Conservation (phyloP, 345 rosid species). For the Iberis pinnata region DNA sequence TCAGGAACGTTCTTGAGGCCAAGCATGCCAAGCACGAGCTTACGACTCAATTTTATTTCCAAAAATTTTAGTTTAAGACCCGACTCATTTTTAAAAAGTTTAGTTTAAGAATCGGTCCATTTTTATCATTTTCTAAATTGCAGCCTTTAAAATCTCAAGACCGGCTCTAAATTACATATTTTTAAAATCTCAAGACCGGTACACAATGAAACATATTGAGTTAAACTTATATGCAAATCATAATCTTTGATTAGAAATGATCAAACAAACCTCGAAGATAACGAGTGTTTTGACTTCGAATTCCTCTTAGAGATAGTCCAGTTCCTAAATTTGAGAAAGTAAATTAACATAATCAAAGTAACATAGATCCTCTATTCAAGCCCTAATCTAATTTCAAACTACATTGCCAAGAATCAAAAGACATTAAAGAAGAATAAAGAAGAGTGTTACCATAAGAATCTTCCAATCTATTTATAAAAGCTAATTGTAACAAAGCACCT, state of each 20-base stretch:
- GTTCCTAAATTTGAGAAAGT: slow-evolving; percentile 32
- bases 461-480: slow-evolving; percentile 64
- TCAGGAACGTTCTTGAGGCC: too few relatives aligned
- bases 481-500: slow-evolving; percentile 87
- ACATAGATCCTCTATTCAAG: neutral
- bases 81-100: too few relatives aligned
- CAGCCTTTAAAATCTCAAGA: too few relatives aligned
- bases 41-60: too few relatives aligned
- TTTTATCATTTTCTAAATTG: too few relatives aligned
- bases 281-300: slow-evolving; percentile 35
- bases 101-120: too few relatives aligned
- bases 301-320: slow-evolving; percentile 37
- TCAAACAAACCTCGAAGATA: slow-evolving; percentile 52
- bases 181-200: too few relatives aligned
- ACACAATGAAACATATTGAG: too few relatives aligned
- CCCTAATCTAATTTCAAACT: too few relatives aligned
- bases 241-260: neutral
- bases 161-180: too few relatives aligned
- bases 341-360: slow-evolving; percentile 12
- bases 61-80: too few relatives aligned
- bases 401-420: slow-evolving; percentile 8
- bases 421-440: neutral
- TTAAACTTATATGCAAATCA: neutral
- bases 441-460: slow-evolving; percentile 58
- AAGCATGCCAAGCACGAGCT: too few relatives aligned